These are phyloP conservation scores for Zygoascus ofunaensis DNA, from an alignment of 805 yeast species.

Conservation along the genomic window DNA sequence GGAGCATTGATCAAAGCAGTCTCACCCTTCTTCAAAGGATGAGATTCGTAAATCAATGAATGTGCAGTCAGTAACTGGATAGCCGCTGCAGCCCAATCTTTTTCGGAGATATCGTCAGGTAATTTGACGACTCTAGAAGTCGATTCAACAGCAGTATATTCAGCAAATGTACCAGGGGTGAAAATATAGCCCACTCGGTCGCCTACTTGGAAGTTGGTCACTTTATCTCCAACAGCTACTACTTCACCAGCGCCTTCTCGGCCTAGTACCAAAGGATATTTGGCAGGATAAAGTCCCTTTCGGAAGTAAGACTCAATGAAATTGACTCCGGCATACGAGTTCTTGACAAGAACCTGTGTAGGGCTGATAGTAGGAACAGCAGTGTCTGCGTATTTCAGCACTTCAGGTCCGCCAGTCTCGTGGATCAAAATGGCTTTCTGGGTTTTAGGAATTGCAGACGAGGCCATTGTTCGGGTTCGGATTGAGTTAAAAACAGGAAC, in stretches of 20 bases:
- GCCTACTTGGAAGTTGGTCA: constrained; percentile 48
- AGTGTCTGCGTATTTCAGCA: constrained; percentile 46
- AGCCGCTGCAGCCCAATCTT: constrained; percentile 48
- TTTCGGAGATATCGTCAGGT: constrained; percentile 37
- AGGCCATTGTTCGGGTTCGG: background rate
- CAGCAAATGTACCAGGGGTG: constrained; percentile 55
- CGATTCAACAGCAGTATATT: constrained; percentile 37
- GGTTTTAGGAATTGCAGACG: constrained; percentile 16
- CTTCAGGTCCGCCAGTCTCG: constrained; percentile 51
- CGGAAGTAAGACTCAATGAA: constrained; percentile 79
- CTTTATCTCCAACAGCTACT: constrained; percentile 53
- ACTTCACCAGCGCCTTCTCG: constrained; percentile 53
- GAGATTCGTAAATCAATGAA: constrained; percentile 58
- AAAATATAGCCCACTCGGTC: constrained; percentile 59
- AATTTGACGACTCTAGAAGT: constrained; percentile 37
- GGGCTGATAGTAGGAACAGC: constrained; percentile 50
- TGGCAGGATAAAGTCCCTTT: constrained; percentile 59
- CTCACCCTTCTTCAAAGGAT: constrained; percentile 61
- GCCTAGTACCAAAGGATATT: constrained; percentile 57
- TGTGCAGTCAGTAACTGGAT: constrained; percentile 76
- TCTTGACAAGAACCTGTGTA: constrained; percentile 60
- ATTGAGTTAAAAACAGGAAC: no score
- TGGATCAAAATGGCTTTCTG: constrained; percentile 29
- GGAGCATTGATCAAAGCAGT: constrained; percentile 78
- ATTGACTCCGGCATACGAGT: constrained; percentile 70